These are phyloP conservation scores for Penicillium sp. DNA, from an alignment of 2,329 filamentous ascomycete species.

Conservation along the genomic window DNA sequence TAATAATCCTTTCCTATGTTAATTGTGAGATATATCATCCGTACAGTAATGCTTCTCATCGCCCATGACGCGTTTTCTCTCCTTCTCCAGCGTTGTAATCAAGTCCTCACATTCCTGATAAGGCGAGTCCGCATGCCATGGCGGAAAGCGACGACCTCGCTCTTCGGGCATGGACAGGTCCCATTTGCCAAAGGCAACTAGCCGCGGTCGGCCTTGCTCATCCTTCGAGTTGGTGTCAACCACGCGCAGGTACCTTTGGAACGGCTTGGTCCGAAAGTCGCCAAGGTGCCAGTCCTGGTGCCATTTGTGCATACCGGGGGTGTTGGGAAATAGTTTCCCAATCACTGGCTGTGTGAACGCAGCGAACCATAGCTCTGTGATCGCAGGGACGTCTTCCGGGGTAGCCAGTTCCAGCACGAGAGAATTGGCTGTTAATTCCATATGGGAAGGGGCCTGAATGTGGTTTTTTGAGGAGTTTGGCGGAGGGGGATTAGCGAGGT, in stretches of 20 bases:
- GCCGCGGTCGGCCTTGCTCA: conserved; percentile 10
- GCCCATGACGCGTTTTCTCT: no score
- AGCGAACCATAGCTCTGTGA: conserved; percentile 26
- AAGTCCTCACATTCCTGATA: not conserved
- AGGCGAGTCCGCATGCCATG: conserved; percentile 29
- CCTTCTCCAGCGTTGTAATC: no score
- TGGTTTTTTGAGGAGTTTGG: no score
- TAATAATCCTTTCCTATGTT: not conserved
- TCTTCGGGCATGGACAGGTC: conserved; percentile 24
- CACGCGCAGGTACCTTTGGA: conserved; percentile 26
- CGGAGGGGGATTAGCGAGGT: no score
- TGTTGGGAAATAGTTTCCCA: conserved; percentile 27
- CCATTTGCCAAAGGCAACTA: conserved; percentile 32
- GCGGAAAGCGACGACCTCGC: conserved; percentile 27
- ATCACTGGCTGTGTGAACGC: conserved; percentile 24
- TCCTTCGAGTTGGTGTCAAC: conserved; percentile 21
- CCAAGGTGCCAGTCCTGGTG: conserved; percentile 21
- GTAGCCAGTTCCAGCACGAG: conserved; percentile 16
- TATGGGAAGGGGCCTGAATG: no score
- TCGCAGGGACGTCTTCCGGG: conserved; percentile 18
- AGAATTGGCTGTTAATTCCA: not conserved
- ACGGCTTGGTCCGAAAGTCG: conserved; percentile 23
- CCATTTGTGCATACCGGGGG: conserved; percentile 28
- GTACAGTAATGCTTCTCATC: no score
- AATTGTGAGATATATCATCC: no score